Conservation (phyloP, 768 basidiomycete genomes). For the Termitomyces sp. region DNA sequence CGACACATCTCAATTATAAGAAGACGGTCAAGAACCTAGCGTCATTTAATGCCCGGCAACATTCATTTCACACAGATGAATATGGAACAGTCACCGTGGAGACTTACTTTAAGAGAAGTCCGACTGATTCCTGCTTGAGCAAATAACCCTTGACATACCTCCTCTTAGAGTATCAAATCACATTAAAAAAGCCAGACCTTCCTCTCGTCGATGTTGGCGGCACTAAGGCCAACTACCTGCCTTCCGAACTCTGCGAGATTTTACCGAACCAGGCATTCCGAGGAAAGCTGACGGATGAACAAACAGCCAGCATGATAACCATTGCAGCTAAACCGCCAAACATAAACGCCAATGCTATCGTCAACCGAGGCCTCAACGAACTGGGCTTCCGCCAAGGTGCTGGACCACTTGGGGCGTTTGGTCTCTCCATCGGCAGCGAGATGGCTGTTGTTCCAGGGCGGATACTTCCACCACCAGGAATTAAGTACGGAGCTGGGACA, state of each 20-base stretch:
- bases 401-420: constrained; percentile 49
- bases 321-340: constrained; percentile 66
- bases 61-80: constrained; percentile 56
- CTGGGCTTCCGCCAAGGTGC: constrained; percentile 50
- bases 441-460: constrained; percentile 74
- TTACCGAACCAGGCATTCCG: constrained; percentile 61
- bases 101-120: constrained; percentile 64
- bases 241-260: constrained; percentile 73
- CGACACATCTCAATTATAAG: constrained; percentile 67
- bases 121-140: constrained; percentile 32
- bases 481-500: constrained; percentile 51
- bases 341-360: constrained; percentile 60
- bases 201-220: constrained; percentile 58
- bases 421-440: constrained; percentile 46
- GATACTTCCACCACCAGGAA: constrained; percentile 53
- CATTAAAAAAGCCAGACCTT: constrained; percentile 41
- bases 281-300: constrained; percentile 62
- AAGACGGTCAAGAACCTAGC: constrained; percentile 63
- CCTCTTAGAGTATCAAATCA: constrained; percentile 54
- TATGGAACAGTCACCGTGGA: constrained; percentile 53
- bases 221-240: constrained; percentile 44
- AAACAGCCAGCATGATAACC: constrained; percentile 70
- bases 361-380: constrained; percentile 51
- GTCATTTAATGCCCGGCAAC: constrained; percentile 37
- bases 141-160: not conserved